Conservation (phyloP, 352 stramenopile species). For the Halophytophthora polymorphica region DNA sequence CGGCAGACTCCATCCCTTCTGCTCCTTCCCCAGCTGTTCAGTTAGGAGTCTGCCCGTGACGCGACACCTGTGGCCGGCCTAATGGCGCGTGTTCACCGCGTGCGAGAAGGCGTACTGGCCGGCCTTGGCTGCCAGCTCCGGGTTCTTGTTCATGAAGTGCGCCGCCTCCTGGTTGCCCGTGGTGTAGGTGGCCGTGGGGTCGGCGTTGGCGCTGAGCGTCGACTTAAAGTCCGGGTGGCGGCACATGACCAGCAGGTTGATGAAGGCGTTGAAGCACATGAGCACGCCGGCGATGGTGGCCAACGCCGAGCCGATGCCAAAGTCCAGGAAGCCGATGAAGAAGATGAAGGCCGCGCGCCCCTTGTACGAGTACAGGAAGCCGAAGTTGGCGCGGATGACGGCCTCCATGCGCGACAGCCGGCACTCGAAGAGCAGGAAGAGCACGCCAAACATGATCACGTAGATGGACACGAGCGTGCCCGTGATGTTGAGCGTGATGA, state of each 20-base stretch:
- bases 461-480: slow-evolving; percentile 87
- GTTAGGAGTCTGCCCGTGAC: no score
- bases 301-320: slow-evolving; percentile 81
- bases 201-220: slow-evolving; percentile 61
- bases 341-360: slow-evolving; percentile 85
- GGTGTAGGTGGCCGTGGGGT: slow-evolving; percentile 78
- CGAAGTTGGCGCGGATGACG: slow-evolving; percentile 81
- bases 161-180: slow-evolving; percentile 80
- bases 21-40: no score
- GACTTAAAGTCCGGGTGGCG: slow-evolving; percentile 85
- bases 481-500: slow-evolving; percentile 90
- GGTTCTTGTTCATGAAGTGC: slow-evolving; percentile 81
- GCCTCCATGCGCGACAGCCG: slow-evolving; percentile 84
- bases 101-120: slow-evolving; percentile 77
- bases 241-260: slow-evolving; percentile 87
- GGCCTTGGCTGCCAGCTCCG: slow-evolving; percentile 68
- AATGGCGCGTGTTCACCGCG: slow-evolving; percentile 33
- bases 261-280: slow-evolving; percentile 86
- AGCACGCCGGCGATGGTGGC: slow-evolving; percentile 69
- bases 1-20: no score
- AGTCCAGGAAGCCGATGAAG: slow-evolving; percentile 88
- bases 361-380: slow-evolving; percentile 88
- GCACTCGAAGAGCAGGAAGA: slow-evolving; percentile 88
- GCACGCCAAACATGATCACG: slow-evolving; percentile 86
- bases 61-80: no score